Evolutionary conservation across 345 rosid species (phyloP), one percentile per base, ranked within the genome.

Genomic region (Hibiscus trionum): DNA sequence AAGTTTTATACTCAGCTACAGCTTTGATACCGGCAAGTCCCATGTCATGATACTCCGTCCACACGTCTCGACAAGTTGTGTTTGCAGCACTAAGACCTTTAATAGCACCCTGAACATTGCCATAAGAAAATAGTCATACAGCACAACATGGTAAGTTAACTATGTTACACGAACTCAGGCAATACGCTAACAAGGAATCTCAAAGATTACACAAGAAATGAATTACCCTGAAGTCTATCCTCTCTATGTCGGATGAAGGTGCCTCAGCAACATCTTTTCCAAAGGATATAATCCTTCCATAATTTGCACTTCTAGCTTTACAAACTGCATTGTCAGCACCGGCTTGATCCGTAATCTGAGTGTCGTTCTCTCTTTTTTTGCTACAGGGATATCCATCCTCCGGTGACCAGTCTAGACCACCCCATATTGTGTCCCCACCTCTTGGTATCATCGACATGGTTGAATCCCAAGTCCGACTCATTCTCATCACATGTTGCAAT

Each of bases 31-130:
- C 98, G 76, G 82, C 90, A 75, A 81, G 56, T 66, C 97, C 97
- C 96, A 95, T 92, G 27, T 92, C 98, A 80, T 92, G 91, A 76
- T 95, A 95, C 77, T 95, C 99, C 0, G 98, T 90, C 98, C 98
- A 89, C 76, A 88, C 88, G 68, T 95, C 99, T 65, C 84, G 76
- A 60, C 96, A 90, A n/a, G 88, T 82, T 29, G 79, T 84, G 75
- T 92, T 92, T 71, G 84, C 94, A 68, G 80, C 76, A 79, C 80
- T 87, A 67, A 66, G 78, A 69, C 96, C 96, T 76, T 89, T 95
- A 21, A 85, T 83, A 31, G 99, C 96, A 84, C 68, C 96, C 99
- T 95, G 84, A 86, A 75, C 50, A 53, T 73, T 55, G 73, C 63
- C 31, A 26, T 46, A 46, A 46, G 4, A 66, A 47, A 26, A 49